phyloP scores from a whole-genome alignment of 2,329 filamentous ascomycete species.

The Ceratocystis destructans region DNA sequence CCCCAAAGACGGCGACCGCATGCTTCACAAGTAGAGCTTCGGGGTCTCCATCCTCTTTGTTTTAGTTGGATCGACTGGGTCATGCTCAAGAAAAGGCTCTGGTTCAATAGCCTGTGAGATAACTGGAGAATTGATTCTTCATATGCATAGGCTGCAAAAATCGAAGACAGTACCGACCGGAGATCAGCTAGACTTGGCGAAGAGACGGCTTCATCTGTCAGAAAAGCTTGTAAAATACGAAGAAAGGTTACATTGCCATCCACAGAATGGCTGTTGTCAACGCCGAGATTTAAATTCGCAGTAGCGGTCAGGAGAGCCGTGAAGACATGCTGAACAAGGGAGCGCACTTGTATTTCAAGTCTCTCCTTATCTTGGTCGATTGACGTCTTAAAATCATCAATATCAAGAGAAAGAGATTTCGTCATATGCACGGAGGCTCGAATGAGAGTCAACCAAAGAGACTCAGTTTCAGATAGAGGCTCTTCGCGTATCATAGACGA shows the following conservation, averaged over 20 bases:
- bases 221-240: constrained; percentile 75
- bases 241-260: constrained; percentile 65
- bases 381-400: constrained; percentile 20
- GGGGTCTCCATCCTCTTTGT: constrained; percentile 77
- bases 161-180: constrained; percentile 68
- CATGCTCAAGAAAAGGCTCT: constrained; percentile 77
- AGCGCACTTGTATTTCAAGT: constrained; percentile 55
- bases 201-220: constrained; percentile 63
- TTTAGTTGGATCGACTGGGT: constrained; percentile 58
- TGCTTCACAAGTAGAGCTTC: constrained; percentile 74
- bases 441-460: constrained; percentile 47
- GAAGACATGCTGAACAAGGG: constrained; percentile 78
- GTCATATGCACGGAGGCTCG: constrained; percentile 47
- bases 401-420: constrained; percentile 19
- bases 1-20: constrained; percentile 81
- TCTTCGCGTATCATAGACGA: constrained; percentile 23
- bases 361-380: constrained; percentile 40
- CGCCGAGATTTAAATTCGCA: constrained; percentile 23
- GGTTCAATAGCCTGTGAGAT: constrained; percentile 74
- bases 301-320: constrained; percentile 71
- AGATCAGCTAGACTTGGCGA: constrained; percentile 82
- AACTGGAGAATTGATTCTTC: constrained; percentile 79
- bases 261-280: constrained; percentile 20
- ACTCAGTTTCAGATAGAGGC: constrained; percentile 39
- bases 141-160: constrained; percentile 91